Evolutionary conservation across 768 basidiomycete genomes (phyloP), one percentile per base, ranked within the genome.

Genomic region (Pleurotus sapidus): DNA sequence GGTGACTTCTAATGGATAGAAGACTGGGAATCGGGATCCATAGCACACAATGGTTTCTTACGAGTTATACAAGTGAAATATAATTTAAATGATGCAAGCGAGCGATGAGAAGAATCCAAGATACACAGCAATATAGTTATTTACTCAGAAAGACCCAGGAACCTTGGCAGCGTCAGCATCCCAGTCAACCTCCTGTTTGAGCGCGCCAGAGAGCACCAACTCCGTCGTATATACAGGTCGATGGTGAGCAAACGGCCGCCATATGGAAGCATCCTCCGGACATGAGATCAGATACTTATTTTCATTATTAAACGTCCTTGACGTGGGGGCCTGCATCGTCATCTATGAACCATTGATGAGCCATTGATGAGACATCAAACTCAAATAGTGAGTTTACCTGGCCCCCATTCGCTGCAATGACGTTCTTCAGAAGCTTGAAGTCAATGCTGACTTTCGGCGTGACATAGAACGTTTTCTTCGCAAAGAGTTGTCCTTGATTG

Each of bases 321-420:
- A 60, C 0, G 84, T 88, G 1, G 86, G 87, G 8, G 70, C 74
- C 55, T 78, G 73, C 0, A 72, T 74, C n/a, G 69, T 69, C 3
- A 81, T 57, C 80, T 83, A 38, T n/a, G 46, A 20, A 51, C 27
- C 40, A 14, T 40, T 46, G 49, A 23, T 57, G 56, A 17, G 46
- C 47, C 43, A 20, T 58, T 20, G 23, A 20, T 58, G 40, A 49
- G 30, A 34, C 30, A 58, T 46, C 23, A 3, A 43, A 27, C 18
- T 11, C 37, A 39, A 8, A 54, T 57, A 5, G 25, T 47, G 47
- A 12, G 9, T 77, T 18, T 48, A 92, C 89, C 72, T 84, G 79
- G 0, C 91, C 93, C 3, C 93, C 91, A 60, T 82, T 81, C 0
- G 87, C 83, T 5, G 73, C 70, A 4, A 94, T 76, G 4, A 95